Percentiles rank a stretch among this genome's conserved stretches.
These are phyloP conservation scores for Purshia tridentata DNA, from an alignment of 306 rosid species.

Conservation along the genomic window DNA sequence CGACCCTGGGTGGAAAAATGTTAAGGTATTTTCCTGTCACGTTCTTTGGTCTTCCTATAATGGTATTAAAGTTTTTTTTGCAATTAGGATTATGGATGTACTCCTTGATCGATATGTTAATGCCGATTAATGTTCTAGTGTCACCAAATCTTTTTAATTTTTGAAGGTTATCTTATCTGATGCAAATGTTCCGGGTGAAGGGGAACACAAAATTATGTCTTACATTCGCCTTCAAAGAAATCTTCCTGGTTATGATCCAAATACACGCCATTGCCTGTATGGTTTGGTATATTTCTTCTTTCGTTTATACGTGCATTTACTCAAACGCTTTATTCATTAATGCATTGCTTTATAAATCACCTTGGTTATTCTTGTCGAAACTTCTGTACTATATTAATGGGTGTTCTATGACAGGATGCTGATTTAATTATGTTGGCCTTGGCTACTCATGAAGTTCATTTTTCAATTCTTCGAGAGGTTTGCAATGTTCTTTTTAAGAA, in stretches of 20 bases:
- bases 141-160: neutral
- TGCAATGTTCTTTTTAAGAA: neutral
- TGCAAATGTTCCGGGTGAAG: constrained; percentile 99
- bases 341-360: constrained; percentile 1
- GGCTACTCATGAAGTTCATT: constrained; percentile 97
- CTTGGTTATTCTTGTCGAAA: constrained; percentile 7
- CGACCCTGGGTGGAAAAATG: constrained; percentile 94
- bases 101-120: neutral
- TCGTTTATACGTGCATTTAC: constrained; percentile 13
- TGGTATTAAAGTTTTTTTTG: constrained; percentile 10
- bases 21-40: constrained; percentile 52
- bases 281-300: constrained; percentile 87
- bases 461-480: constrained; percentile 97
- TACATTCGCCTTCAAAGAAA: constrained; percentile 95
- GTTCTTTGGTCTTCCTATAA: constrained; percentile 15
- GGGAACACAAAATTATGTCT: constrained; percentile 98
- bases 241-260: constrained; percentile 88
- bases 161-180: constrained; percentile 93
- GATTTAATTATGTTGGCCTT: constrained; percentile 96
- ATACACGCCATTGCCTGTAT: constrained; percentile 96
- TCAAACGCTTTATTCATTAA: neutral
- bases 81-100: neutral
- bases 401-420: constrained; percentile 72
- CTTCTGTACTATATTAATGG: constrained; percentile 20
- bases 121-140: constrained; percentile 16